These are phyloP conservation scores for Trichoderma hamatum DNA, from an alignment of 2,329 filamentous ascomycete species.

Conservation along the genomic window DNA sequence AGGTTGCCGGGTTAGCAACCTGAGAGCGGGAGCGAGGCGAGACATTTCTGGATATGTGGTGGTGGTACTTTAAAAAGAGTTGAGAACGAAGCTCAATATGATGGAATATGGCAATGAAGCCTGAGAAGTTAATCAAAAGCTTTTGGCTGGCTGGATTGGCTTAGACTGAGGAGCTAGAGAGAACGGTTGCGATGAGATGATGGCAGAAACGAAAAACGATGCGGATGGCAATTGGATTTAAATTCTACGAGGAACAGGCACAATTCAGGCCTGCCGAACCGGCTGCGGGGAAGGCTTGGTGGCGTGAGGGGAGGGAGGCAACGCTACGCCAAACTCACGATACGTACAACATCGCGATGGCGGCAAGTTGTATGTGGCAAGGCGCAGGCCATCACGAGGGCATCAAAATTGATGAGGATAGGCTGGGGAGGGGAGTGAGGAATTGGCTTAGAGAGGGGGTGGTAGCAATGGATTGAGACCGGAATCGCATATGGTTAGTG, in stretches of 20 bases:
- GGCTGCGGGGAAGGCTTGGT: slow-evolving; percentile 24
- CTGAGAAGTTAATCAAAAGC: background rate
- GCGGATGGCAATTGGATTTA: slow-evolving; percentile 24
- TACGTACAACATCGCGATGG: slow-evolving; percentile 23
- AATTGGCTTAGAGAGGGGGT: slow-evolving; percentile 3
- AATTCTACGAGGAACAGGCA: slow-evolving; percentile 17
- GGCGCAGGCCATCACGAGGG: slow-evolving; percentile 27
- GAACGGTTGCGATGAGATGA: slow-evolving; percentile 12
- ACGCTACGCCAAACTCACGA: slow-evolving; percentile 15
- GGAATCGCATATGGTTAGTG: background rate
- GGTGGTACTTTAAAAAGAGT: background rate
- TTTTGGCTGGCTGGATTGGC: slow-evolving; percentile 4
- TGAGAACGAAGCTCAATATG: slow-evolving; percentile 5
- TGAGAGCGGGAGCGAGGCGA: slow-evolving; percentile 33
- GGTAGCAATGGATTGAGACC: background rate
- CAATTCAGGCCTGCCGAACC: slow-evolving; percentile 9
- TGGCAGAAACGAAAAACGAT: background rate
- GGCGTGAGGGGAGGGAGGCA: slow-evolving; percentile 23
- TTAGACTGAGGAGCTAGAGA: background rate
- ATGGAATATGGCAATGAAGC: slow-evolving; percentile 6
- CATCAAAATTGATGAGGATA: slow-evolving; percentile 12
- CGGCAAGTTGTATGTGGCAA: slow-evolving; percentile 24
- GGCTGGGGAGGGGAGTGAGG: slow-evolving; percentile 10
- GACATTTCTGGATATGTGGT: slow-evolving; percentile 33
- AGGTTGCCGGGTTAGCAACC: slow-evolving; percentile 31